Base-by-base conservation (phyloP, 2,329 filamentous ascomycete species). In the Sporothrix pallida region DNA sequence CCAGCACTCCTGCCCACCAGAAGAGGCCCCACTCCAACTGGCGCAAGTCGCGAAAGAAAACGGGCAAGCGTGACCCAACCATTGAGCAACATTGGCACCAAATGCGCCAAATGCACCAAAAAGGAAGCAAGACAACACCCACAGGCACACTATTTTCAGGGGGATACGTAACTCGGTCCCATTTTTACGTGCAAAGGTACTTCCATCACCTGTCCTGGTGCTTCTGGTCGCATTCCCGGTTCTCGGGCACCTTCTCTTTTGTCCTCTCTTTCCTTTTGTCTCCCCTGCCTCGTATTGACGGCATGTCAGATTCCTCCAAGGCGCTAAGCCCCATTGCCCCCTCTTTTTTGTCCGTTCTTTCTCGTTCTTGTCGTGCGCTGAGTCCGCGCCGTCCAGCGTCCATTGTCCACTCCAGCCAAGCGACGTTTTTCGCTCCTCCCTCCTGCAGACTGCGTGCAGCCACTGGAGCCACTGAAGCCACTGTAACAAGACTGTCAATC, bases 291-390 rank as follows among this genome's bases (percentile, higher is more conserved):
- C 63, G 26, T 56, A 46, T 65, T 23, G 60, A 46, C n/a, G 17
- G 37, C 37, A 46, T 65, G 60, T 46, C 37, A 65, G 60, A 65
- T 44, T 63, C 60, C 37, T 65, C 60, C 60, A 46, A 46, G 60
- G 42, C 60, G 60, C 60, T 65, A 65, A 46, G 37, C 60, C 60
- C 60, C 37, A 31, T 52, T n/a, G 20, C 6, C 63, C 63, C 44
- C 20, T 37, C 7, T 26, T 37, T 46, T 65, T 65, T 65, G 46
- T 44, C 37, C 60, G 42, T 15, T 23, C 37, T 65, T 65, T 44
- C n/a, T 44, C 20, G 44, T 46, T 46, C 4, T 12, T n/a, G 31
- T 3, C 37, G 37, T 13, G 42, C n/a, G 60, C 60, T 65, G 60
- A 65, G 60, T 65, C 60, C 60, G 60, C 60, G 3, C 52, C 52